Evolutionary conservation across 1,139 yeast species (phyloP), one percentile per base, ranked within the genome.

Genomic region (Wickerhamomyces sp.): DNA sequence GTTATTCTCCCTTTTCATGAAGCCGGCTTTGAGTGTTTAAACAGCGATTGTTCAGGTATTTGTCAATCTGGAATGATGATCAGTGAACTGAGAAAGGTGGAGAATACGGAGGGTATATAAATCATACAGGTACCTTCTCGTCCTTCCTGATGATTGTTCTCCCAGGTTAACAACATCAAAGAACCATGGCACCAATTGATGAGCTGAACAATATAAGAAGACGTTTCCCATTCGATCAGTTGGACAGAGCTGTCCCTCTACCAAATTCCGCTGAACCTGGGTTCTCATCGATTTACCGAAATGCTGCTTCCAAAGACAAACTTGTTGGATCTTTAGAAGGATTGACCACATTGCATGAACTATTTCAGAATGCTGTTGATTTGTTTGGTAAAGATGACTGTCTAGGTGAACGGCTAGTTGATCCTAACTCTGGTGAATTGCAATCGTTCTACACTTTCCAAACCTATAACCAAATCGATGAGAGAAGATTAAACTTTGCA

Each of bases 181-280:
- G 34, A 4, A 10, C 26, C 27, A 44, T 41, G 46, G 32, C 39
- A 29, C 40, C 43, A 15, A 27, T 52, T 34, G 26, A 37, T 7
- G 44, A 44, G 23, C 47, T 53, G 26, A 52, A 51, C 37, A 10
- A 35, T 1, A 47, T 54, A 3, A 54, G 50, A 39, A 51, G 38
- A 68, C 67, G 59, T 64, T 74, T 29, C 62, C 71, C 29, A 65
- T 78, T 1, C 43, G 81, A 6, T 73, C 81, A 8, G 70, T 75
- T 39, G 48, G 80, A 36, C 38, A 64, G 63, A 46, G 60, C 75
- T 3, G 59, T 67, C 4, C 67, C 80, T 0, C 47, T 83, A 0
- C 77, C 82, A 2, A 71, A 75, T 29, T 51, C 82, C 3, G 43
- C 33, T 3, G 44, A 44, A 27, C 48, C 49, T 7, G 59, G 59